These are phyloP conservation scores for Penicillium sp. DNA, from an alignment of 2,329 filamentous ascomycete species.

Conservation along the genomic window DNA sequence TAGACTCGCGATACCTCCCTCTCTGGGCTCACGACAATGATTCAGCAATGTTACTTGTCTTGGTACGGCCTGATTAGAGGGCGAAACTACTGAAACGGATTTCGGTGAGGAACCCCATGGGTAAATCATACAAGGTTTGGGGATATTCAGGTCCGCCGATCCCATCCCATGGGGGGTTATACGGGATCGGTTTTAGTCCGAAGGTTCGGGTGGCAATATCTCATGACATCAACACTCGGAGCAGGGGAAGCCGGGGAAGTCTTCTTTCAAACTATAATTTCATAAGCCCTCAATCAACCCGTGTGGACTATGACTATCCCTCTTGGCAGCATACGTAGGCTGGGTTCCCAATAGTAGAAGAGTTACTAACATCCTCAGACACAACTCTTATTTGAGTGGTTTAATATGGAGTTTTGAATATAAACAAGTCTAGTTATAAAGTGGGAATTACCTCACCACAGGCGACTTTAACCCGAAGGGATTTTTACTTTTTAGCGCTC, in stretches of 20 bases:
- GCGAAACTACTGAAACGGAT: background rate
- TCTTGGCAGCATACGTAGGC: background rate
- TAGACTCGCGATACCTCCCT: too few relatives aligned
- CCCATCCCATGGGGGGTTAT: background rate
- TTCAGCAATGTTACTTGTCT: background rate
- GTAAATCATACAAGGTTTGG: background rate
- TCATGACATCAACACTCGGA: background rate
- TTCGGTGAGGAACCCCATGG: background rate
- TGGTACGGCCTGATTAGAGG: background rate
- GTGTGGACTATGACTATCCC: background rate
- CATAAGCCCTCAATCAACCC: background rate
- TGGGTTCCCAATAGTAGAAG: background rate
- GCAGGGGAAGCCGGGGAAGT: background rate
- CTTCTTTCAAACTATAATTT: background rate
- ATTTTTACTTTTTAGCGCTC: background rate
- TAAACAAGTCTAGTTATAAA: background rate
- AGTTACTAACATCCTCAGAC: background rate
- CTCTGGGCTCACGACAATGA: background rate
- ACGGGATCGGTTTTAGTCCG: background rate
- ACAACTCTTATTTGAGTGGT: background rate
- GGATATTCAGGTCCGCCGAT: background rate
- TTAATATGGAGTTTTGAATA: background rate
- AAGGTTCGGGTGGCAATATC: background rate
- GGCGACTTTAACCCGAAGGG: background rate
- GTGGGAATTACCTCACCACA: background rate